Conservation (phyloP, 805 yeast species). For the Yamadazyma philogaea region DNA sequence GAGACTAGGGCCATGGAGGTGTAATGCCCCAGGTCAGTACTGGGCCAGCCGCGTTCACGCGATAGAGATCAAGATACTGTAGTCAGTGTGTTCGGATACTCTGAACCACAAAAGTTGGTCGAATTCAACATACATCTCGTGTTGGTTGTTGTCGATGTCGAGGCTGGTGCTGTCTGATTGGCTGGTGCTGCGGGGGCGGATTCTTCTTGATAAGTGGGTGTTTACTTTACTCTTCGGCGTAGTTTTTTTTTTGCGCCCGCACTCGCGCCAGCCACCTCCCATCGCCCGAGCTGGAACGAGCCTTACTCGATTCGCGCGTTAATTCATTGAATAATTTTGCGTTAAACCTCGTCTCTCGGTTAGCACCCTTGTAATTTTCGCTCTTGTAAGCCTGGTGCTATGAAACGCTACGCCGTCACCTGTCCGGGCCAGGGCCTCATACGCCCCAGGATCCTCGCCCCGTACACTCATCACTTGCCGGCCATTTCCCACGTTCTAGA, state of each 20-base stretch:
- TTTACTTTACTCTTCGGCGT: not conserved
- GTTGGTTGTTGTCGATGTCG: too few relatives aligned
- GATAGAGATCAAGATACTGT: too few relatives aligned
- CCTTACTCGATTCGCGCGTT: too few relatives aligned
- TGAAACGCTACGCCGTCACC: conserved; percentile 23
- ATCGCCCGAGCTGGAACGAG: too few relatives aligned
- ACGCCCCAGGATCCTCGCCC: conserved; percentile 20
- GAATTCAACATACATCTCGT: too few relatives aligned
- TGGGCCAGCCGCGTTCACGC: not conserved
- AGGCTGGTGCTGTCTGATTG: not conserved
- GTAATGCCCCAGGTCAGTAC: not conserved
- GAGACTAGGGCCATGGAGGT: not conserved
- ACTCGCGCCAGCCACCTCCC: too few relatives aligned
- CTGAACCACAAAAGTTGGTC: too few relatives aligned
- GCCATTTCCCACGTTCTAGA: conserved; percentile 12
- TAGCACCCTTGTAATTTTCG: too few relatives aligned
- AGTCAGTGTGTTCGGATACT: too few relatives aligned
- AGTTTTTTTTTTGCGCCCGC: too few relatives aligned
- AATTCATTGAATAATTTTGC: too few relatives aligned
- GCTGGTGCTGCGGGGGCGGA: not conserved
- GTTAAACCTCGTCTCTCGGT: too few relatives aligned
- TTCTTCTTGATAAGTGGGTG: not conserved
- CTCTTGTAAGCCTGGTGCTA: not conserved
- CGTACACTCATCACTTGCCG: conserved; percentile 14
- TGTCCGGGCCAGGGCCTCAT: conserved; percentile 38